phyloP scores from a whole-genome alignment of 1,139 yeast species.

The Zygosaccharomyces sapae region DNA sequence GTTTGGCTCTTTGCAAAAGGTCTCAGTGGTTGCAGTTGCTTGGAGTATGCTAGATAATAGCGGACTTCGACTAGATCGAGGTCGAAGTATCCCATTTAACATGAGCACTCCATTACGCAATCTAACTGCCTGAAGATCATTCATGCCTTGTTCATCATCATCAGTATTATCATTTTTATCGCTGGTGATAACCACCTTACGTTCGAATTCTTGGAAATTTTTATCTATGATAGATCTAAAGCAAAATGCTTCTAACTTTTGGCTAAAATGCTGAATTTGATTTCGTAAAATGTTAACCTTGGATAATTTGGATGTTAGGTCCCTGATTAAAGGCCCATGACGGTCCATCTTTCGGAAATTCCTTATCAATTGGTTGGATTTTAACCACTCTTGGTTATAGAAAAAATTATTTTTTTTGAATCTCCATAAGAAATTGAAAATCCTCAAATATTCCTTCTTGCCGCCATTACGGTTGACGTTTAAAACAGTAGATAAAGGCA shows the following conservation, averaged over 20 bases:
- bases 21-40: not conserved
- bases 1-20: slow-evolving; percentile 12
- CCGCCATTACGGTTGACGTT: slow-evolving; percentile 42
- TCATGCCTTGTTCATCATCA: not conserved
- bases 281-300: slow-evolving; percentile 27
- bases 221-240: slow-evolving; percentile 33
- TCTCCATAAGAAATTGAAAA: slow-evolving; percentile 84
- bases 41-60: not conserved
- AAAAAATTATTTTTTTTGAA: slow-evolving; percentile 58
- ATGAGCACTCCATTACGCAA: slow-evolving; percentile 21
- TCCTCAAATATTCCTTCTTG: slow-evolving; percentile 62
- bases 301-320: slow-evolving; percentile 26
- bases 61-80: slow-evolving; percentile 7
- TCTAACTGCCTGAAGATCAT: slow-evolving; percentile 9
- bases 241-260: slow-evolving; percentile 26
- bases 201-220: slow-evolving; percentile 39
- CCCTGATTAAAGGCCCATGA: slow-evolving; percentile 27
- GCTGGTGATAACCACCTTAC: slow-evolving; percentile 33
- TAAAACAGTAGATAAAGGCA: slow-evolving; percentile 48
- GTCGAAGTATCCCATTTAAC: slow-evolving; percentile 24
- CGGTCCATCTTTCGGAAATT: slow-evolving; percentile 24
- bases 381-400: slow-evolving; percentile 48
- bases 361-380: slow-evolving; percentile 38
- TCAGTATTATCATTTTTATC: not conserved
- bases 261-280: slow-evolving; percentile 28